A percentile compares a stretch with the other conserved stretches of the same genome.
Evolutionary conservation across 345 rosid species (phyloP).

Genomic region (Eucalyptus pauciflora): DNA sequence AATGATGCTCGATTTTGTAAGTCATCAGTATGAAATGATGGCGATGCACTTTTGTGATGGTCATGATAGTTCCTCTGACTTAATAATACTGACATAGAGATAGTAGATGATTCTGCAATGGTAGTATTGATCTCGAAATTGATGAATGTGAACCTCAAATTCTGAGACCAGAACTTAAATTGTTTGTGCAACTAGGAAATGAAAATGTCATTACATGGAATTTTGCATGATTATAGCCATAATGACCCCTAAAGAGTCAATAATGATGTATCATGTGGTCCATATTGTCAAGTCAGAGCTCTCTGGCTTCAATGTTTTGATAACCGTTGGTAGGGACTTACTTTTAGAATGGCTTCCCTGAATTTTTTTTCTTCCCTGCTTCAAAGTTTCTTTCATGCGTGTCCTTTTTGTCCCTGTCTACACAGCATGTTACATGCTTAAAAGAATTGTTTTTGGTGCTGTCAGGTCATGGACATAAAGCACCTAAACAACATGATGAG

Average conservation of each 20-base stretch:
- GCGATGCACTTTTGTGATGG: background rate
- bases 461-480: conserved; percentile 77
- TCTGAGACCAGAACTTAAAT: background rate
- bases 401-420: background rate
- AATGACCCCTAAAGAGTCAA: background rate
- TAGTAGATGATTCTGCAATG: background rate
- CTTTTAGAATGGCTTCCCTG: background rate
- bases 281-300: background rate
- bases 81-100: background rate
- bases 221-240: background rate
- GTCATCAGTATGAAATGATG: background rate
- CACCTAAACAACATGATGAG: conserved; percentile 84
- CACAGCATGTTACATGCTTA: background rate
- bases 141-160: background rate
- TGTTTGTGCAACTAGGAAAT: background rate
- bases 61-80: background rate
- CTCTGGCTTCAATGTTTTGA: background rate
- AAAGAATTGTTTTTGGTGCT: background rate
- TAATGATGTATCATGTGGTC: background rate
- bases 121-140: background rate
- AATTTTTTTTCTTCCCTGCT: background rate
- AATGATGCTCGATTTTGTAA: background rate
- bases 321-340: background rate
- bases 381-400: background rate
- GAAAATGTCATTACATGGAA: background rate